Evolutionary conservation across 768 basidiomycete species (phyloP).

Genomic region (Albatrellus ellisii): DNA sequence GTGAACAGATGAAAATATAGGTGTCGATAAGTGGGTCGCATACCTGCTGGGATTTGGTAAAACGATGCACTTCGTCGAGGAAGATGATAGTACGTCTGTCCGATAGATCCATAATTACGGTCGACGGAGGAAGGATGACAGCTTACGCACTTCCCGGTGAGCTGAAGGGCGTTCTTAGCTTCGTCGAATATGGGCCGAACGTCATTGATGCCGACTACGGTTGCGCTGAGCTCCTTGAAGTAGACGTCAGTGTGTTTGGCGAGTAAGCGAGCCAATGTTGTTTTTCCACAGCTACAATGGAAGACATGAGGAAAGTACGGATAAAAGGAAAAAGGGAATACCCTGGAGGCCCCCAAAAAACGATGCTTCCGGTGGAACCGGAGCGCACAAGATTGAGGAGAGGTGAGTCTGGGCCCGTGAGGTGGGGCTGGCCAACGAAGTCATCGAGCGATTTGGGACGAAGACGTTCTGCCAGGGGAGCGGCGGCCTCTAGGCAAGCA

Average conservation of each 20-base stretch:
- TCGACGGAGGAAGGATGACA: background rate
- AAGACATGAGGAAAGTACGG: slow-evolving; percentile 13
- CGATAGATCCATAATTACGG: slow-evolving; percentile 6
- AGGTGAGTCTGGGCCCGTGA: slow-evolving; percentile 43
- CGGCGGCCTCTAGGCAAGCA: slow-evolving; percentile 17
- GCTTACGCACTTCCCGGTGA: slow-evolving; percentile 44
- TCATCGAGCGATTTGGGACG: slow-evolving; percentile 51
- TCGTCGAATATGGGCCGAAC: slow-evolving; percentile 65
- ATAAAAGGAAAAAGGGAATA: slow-evolving; percentile 16
- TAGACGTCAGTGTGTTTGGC: slow-evolving; percentile 42
- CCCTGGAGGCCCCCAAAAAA: slow-evolving; percentile 73
- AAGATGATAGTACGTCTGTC: slow-evolving; percentile 61
- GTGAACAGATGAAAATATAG: slow-evolving; percentile 7
- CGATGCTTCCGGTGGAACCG: slow-evolving; percentile 43
- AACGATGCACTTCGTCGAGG: slow-evolving; percentile 77
- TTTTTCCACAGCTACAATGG: slow-evolving; percentile 61
- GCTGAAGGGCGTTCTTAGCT: slow-evolving; percentile 47
- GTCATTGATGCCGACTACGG: slow-evolving; percentile 52
- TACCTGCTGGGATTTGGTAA: slow-evolving; percentile 61
- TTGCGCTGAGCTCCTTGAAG: slow-evolving; percentile 74
- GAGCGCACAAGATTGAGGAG: slow-evolving; percentile 38
- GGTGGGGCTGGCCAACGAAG: slow-evolving; percentile 59
- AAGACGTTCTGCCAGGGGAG: slow-evolving; percentile 61
- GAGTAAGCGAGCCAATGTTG: slow-evolving; percentile 61
- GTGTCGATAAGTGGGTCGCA: background rate